These are phyloP conservation scores for Lactifluus hygrophoroides DNA, from an alignment of 768 basidiomycete genomes.

Conservation along the genomic window DNA sequence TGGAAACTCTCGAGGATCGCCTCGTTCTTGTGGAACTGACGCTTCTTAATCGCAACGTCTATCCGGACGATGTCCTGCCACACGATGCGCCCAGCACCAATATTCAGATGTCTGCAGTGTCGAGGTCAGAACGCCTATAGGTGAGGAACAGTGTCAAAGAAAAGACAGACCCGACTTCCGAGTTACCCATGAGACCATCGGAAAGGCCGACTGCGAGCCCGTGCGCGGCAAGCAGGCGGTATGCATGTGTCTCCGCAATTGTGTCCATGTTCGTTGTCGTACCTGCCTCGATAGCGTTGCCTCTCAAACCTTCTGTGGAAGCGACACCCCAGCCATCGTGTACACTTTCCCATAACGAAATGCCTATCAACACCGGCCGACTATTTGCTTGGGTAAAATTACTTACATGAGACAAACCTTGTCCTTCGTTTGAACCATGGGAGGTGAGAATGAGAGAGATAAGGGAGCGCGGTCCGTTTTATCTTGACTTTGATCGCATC, in stretches of 20 bases:
- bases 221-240: slow-evolving; percentile 69
- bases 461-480: too few relatives aligned
- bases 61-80: slow-evolving; percentile 98
- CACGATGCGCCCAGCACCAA: slow-evolving; percentile 89
- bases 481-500: too few relatives aligned
- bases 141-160: not conserved
- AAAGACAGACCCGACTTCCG: slow-evolving; percentile 80
- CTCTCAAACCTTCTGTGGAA: slow-evolving; percentile 56
- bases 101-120: slow-evolving; percentile 74
- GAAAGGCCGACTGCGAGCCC: slow-evolving; percentile 88
- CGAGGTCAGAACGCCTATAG: slow-evolving; percentile 1
- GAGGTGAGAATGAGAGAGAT: not conserved
- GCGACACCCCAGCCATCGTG: slow-evolving; percentile 96
- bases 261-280: slow-evolving; percentile 85
- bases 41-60: slow-evolving; percentile 85
- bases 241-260: slow-evolving; percentile 68
- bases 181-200: slow-evolving; percentile 96
- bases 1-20: slow-evolving; percentile 65
- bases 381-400: not conserved
- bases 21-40: slow-evolving; percentile 72
- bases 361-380: not conserved
- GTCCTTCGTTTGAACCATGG: slow-evolving; percentile 59
- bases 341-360: slow-evolving; percentile 40
- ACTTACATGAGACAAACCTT: slow-evolving; percentile 87
- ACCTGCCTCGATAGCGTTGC: slow-evolving; percentile 82